Conservation (phyloP, 306 rosid genomes). For the Bauhinia variegata region DNA sequence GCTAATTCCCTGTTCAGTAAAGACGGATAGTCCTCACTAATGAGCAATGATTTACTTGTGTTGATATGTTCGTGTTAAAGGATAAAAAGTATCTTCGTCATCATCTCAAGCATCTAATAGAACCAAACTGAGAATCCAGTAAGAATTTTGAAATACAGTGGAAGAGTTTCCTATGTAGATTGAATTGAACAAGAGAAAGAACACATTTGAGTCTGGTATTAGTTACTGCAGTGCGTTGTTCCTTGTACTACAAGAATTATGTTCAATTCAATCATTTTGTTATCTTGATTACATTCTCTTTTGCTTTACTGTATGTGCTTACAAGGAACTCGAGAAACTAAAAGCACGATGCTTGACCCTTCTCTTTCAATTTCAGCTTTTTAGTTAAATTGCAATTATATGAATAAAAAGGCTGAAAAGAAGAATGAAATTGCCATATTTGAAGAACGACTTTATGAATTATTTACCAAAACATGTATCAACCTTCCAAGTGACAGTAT, state of each 20-base stretch:
- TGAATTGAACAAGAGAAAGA: background rate
- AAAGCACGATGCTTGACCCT: no score
- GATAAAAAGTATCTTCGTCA: background rate
- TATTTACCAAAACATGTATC: no score
- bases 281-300: background rate
- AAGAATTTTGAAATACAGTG: slow-evolving; percentile 4
- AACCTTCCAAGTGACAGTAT: no score
- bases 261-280: background rate
- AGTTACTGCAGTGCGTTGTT: background rate
- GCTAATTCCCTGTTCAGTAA: slow-evolving; percentile 54
- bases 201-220: background rate
- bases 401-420: no score
- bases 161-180: background rate
- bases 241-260: background rate
- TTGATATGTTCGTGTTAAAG: background rate
- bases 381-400: no score
- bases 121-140: slow-evolving; percentile 16
- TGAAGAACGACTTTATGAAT: no score
- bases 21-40: background rate
- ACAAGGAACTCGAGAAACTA: no score
- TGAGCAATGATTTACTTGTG: background rate
- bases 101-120: slow-evolving; percentile 1
- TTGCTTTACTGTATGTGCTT: no score
- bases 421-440: no score
- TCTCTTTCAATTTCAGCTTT: no score